Conservation (phyloP, 2,329 filamentous ascomycete species). For the Elsinoe perseae region DNA sequence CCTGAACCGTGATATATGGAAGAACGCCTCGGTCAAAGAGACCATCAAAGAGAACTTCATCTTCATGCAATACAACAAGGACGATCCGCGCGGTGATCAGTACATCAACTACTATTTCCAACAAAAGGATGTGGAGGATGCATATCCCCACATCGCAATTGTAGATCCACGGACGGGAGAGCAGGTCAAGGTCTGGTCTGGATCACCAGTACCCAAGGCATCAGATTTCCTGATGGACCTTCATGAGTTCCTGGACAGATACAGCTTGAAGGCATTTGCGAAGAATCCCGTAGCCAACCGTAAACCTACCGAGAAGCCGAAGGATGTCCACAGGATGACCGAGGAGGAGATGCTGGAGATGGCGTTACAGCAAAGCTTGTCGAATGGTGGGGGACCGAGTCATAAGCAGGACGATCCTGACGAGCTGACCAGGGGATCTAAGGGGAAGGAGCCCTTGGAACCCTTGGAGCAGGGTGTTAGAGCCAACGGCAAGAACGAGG, state of each 20-base stretch:
- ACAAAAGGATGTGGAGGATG: conserved; percentile 67
- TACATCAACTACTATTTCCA: conserved; percentile 91
- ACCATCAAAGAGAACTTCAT: conserved; percentile 86
- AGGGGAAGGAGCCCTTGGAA: conserved; percentile 47
- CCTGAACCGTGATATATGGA: conserved; percentile 93
- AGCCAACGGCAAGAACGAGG: conserved; percentile 24
- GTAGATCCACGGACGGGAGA: conserved; percentile 93
- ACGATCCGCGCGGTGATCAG: conserved; percentile 66
- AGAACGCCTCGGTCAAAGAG: conserved; percentile 69
- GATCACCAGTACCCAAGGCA: conserved; percentile 66
- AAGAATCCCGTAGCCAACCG: conserved; percentile 86
- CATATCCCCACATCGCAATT: conserved; percentile 93
- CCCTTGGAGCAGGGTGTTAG: conserved; percentile 23
- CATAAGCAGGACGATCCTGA: conserved; percentile 72
- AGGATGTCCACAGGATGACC: conserved; percentile 80
- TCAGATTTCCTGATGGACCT: conserved; percentile 83
- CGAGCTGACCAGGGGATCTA: conserved; percentile 62
- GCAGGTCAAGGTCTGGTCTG: conserved; percentile 94
- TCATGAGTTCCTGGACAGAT: conserved; percentile 93
- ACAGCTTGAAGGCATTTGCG: conserved; percentile 77
- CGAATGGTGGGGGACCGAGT: conserved; percentile 39
- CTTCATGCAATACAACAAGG: conserved; percentile 89
- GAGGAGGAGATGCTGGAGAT: conserved; percentile 97
- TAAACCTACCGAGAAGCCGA: conserved; percentile 56
- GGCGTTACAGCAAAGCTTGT: conserved; percentile 82